These are phyloP conservation scores for Selaginella moellendorffii DNA, from an alignment of 75 land plant genomes.

Conservation along the genomic window DNA sequence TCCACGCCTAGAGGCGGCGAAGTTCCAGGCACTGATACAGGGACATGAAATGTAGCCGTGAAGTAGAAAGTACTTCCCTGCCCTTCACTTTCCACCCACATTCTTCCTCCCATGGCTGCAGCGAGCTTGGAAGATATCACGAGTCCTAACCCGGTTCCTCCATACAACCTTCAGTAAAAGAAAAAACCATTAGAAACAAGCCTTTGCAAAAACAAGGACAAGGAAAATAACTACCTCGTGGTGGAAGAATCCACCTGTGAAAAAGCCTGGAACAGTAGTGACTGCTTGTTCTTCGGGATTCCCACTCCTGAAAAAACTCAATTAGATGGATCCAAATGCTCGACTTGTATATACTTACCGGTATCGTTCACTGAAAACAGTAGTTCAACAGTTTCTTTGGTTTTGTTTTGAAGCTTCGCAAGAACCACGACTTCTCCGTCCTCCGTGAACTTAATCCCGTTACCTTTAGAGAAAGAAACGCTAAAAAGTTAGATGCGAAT, in stretches of 20 bases:
- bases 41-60: conserved; percentile 4
- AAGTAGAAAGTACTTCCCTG: conserved; percentile 5
- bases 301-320: no score
- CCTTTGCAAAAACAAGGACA: not conserved
- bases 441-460: conserved; percentile 1
- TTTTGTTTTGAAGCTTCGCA: not conserved
- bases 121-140: conserved; percentile 6
- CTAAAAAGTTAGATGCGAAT: not conserved
- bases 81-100: conserved; percentile 11
- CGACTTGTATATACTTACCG: no score
- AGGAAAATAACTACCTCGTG: not conserved
- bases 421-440: conserved; percentile 7
- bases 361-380: conserved; percentile 1
- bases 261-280: not conserved
- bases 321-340: no score
- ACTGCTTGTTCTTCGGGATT: not conserved
- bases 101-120: conserved; percentile 7
- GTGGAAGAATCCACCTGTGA: not conserved
- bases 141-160: conserved; percentile 1
- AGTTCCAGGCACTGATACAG: not conserved
- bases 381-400: not conserved
- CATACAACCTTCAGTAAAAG: conserved; percentile 2
- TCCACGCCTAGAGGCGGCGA: not conserved
- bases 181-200: not conserved
- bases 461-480: no score